phyloP scores from a whole-genome alignment of 192 early-diverging fungal genomes.

The Rhizophagus prolifer region DNA sequence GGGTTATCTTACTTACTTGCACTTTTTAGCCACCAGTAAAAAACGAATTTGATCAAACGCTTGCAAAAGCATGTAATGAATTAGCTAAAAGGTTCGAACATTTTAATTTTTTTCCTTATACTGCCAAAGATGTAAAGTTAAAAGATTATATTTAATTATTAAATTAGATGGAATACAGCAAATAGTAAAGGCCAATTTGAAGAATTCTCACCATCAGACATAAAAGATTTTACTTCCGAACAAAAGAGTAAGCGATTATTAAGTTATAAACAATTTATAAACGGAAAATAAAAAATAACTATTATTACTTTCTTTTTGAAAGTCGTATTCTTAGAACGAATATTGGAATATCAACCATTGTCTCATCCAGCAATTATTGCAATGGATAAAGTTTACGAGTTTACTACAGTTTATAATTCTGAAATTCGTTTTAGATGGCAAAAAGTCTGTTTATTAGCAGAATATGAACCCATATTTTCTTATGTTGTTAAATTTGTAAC shows the following conservation, averaged over 20 bases:
- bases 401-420: slow-evolving; percentile 71
- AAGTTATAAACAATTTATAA: not conserved
- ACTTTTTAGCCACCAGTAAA: slow-evolving; percentile 11
- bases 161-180: slow-evolving; percentile 60
- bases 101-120: not conserved
- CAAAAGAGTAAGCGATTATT: slow-evolving; percentile 56
- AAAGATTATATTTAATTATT: too few species aligned
- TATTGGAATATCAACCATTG: slow-evolving; percentile 61
- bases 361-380: slow-evolving; percentile 57
- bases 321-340: slow-evolving; percentile 81
- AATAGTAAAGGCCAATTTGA: slow-evolving; percentile 46
- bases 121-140: too few species aligned
- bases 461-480: slow-evolving; percentile 73
- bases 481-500: slow-evolving; percentile 78
- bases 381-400: slow-evolving; percentile 72
- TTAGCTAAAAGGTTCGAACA: slow-evolving; percentile 61
- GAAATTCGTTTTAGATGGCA: slow-evolving; percentile 92
- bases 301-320: not conserved
- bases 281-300: not conserved
- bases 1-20: too few species aligned
- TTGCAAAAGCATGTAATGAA: slow-evolving; percentile 76
- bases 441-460: slow-evolving; percentile 71
- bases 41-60: slow-evolving; percentile 74
- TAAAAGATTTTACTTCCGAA: slow-evolving; percentile 68
- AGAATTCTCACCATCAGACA: slow-evolving; percentile 60